Conservation (phyloP, 495 filamentous ascomycete genomes). For the Neurospora africana region DNA sequence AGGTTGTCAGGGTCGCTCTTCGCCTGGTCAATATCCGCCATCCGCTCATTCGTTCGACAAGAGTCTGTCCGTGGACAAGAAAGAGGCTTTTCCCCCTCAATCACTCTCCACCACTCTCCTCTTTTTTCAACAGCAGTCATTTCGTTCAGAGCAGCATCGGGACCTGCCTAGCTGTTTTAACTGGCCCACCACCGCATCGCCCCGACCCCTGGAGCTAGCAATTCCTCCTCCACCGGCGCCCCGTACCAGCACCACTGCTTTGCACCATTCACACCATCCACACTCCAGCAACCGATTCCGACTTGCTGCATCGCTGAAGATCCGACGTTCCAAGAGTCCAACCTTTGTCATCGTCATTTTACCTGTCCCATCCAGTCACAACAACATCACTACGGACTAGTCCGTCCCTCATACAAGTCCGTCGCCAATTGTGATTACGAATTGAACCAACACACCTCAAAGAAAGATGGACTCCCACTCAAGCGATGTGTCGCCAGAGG, state of each 20-base stretch:
- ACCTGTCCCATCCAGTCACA: conserved; percentile 18
- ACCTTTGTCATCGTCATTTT: conserved; percentile 3
- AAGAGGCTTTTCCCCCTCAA: conserved; percentile 4
- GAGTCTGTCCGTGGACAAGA: neutral
- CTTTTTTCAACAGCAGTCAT: conserved; percentile 21
- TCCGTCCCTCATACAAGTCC: conserved; percentile 3
- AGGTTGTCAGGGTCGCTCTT: neutral
- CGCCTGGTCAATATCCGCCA: neutral
- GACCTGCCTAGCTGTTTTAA: conserved; percentile 25
- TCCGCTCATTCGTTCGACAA: conserved; percentile 3
- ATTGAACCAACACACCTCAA: conserved; percentile 7
- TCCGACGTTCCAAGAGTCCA: conserved; percentile 19
- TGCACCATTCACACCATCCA: neutral
- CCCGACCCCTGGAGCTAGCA: conserved; percentile 25
- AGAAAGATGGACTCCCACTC: conserved; percentile 38
- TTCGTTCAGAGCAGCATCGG: conserved; percentile 22
- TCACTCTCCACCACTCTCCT: conserved; percentile 18
- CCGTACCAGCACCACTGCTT: neutral
- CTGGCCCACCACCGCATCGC: conserved; percentile 15
- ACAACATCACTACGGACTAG: conserved; percentile 13
- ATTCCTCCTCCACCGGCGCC: conserved; percentile 18
- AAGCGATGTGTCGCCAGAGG: conserved; percentile 50
- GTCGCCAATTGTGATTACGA: conserved; percentile 14
- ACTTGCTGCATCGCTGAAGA: conserved; percentile 3
- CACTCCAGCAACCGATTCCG: neutral